Evolutionary conservation across 164 flowering plant species (phyloP), one percentile per base, ranked within the genome.

Genomic region (Berberis thunbergii): DNA sequence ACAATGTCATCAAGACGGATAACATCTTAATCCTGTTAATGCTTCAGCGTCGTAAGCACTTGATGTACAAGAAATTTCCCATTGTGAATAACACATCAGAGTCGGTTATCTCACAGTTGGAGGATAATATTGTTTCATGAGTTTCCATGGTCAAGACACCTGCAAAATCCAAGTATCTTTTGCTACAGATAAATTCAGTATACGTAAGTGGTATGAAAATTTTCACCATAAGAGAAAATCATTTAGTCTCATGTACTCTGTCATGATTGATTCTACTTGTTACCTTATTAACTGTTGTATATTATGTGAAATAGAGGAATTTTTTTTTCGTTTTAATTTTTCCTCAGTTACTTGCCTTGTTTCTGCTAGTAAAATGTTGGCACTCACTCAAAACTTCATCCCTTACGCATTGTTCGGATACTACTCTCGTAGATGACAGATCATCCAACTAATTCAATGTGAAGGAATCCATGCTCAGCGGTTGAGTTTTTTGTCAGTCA

Each of bases 1-100:
- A 94, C 69, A 65, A 46, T 13, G 43, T 86, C 59, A 72, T 90
- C 55, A 79, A 83, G 74, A 94, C 95, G 41, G 95, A 94, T 64
- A 82, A 70, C 70, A 57, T 90, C 57, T 72, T 88, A 63, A 71
- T 83, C 63, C 72, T 85, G 68, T 75, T 94, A 67, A 80, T 73
- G 61, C 62, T 94, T 65, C 98, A 94, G 79, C 82, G 93, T 60
- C 92, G 97, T 54, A 94, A 89, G 74, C 88, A 91, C 72, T 77
- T 94, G 77, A 91, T 94, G 98, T 70, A 81, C 76, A 91, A 91
- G 73, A 77, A 70, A 11, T 86, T 90, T 72, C 78, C 85, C 8
- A 66, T 52, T n/a, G 39, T 67, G 58, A 61, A 67, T 57, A 64
- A 4, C 56, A 70, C 59, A 60, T 61, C 74, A 45, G 79, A 72